A percentile compares a stretch with the other conserved stretches of the same genome.
phyloP scores from a whole-genome alignment of 1,284 basidiomycete species.

The Agroathelia rolfsii region DNA sequence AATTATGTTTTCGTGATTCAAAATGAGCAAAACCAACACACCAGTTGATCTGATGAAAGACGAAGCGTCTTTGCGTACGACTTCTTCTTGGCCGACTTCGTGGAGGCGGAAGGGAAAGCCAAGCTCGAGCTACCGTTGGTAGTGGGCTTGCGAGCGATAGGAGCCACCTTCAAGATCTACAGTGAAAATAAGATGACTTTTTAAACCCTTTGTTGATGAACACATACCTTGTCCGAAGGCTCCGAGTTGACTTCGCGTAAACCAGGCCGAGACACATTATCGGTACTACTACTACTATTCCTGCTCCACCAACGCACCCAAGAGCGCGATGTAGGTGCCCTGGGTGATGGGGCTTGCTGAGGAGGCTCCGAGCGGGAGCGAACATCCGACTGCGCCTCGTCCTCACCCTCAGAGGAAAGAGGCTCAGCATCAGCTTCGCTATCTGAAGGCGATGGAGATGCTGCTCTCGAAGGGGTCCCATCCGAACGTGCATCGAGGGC shows the following conservation, averaged over 20 bases:
- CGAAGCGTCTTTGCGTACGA: slow-evolving; percentile 91
- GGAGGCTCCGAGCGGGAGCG: slow-evolving; percentile 29
- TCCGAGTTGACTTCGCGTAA: slow-evolving; percentile 13
- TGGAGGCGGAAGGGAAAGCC: slow-evolving; percentile 10
- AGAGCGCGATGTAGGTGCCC: slow-evolving; percentile 47
- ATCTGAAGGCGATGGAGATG: slow-evolving; percentile 22
- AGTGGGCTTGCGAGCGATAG: slow-evolving; percentile 22
- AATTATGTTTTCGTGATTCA: neutral
- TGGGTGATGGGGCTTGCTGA: slow-evolving; percentile 17
- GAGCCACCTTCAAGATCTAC: slow-evolving; percentile 18
- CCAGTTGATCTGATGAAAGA: slow-evolving; percentile 75
- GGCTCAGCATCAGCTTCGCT: slow-evolving; percentile 28
- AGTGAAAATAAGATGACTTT: slow-evolving; percentile 11
- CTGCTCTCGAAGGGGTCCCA: slow-evolving; percentile 19
- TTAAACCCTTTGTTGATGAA: slow-evolving; percentile 9
- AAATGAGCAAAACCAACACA: slow-evolving; percentile 23
- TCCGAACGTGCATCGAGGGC: slow-evolving; percentile 28
- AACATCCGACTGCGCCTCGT: slow-evolving; percentile 13
- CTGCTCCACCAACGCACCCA: slow-evolving; percentile 75
- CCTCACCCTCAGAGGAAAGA: slow-evolving; percentile 18
- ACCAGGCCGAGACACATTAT: too few species aligned
- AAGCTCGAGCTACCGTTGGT: too few species aligned
- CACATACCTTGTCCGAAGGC: slow-evolving; percentile 1
- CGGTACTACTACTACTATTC: slow-evolving; percentile 34
- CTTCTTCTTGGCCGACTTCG: slow-evolving; percentile 25